Base-by-base conservation (phyloP, 441 rosid species). In the Gossypium gossypioides region DNA sequence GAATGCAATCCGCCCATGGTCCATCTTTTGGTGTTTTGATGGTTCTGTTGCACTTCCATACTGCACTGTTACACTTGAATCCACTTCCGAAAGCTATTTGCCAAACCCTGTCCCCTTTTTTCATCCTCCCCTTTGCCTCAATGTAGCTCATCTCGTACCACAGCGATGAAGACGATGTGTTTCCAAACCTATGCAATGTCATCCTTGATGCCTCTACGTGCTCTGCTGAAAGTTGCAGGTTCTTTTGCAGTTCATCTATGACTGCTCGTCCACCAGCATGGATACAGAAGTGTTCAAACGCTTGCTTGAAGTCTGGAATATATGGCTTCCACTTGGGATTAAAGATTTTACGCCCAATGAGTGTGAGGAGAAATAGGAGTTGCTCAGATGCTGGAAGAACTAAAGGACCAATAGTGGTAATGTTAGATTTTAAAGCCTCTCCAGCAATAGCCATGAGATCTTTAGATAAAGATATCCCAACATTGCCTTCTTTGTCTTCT, bases 211-310 rank as follows among this genome's bases (percentile, higher is more conserved):
- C 96, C 71, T 93, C 98, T 0, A 93, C 97, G 55, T 93, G 93
- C 74, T 90, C 96, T 0, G 84, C 81, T 2, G 95, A 89, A 2
- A 93, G 83, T 82, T 89, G 92, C 52, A 93, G 81, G 79, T 89
- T 90, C 88, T 90, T 91, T 51, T 93, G 97, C 2, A 93, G 78
- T 80, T 90, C 97, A 32, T 93, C 98, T 4, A 93, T 93, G 2
- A 93, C 98, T 0, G 98, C 98, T 54, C 97, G 77, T 2, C 98
- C 98, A 2, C 98, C 98, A 0, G 98, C 98, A 51, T 93, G 98
- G 75, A 93, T 93, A 75, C 97, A 91, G 74, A 93, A 93, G 72
- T 93, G 98, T 75, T 93, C 98, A 56, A 93, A 93, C 2, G 98
- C 98, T 27, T 84, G 89, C 72, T 91, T 93, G 83, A 93, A 93